phyloP scores from a whole-genome alignment of 108 stramenopile genomes.

The Discostella stelligeroides region DNA sequence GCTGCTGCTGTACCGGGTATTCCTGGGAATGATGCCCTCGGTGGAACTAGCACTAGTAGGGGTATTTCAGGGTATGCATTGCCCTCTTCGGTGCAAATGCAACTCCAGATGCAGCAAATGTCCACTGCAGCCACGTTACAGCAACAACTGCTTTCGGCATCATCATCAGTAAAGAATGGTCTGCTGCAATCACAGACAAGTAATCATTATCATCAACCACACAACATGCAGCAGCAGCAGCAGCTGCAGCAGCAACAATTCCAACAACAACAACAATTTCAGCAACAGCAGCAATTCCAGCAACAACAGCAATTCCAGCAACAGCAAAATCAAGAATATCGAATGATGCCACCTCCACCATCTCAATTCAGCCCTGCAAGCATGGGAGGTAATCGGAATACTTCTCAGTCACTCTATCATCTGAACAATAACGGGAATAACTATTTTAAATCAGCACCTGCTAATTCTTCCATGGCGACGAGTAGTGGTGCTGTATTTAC shows the following conservation, averaged over 20 bases:
- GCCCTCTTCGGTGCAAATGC: conserved; percentile 29
- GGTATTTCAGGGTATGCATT: background rate
- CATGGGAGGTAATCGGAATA: background rate
- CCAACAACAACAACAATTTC: no score
- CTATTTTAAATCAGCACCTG: background rate
- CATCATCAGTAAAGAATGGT: background rate
- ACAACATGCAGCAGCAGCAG: no score
- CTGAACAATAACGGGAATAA: conserved; percentile 2
- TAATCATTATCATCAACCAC: no score
- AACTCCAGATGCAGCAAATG: conserved; percentile 39
- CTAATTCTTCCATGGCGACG: background rate
- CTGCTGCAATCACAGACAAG: conserved; percentile 7
- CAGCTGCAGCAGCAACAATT: no score
- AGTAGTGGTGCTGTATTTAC: background rate
- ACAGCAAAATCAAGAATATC: conserved; percentile 26
- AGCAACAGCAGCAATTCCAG: no score
- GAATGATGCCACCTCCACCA: conserved; percentile 40
- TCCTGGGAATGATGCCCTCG: conserved; percentile 10
- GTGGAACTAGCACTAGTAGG: background rate
- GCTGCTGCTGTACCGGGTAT: conserved; percentile 22
- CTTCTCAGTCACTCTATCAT: background rate
- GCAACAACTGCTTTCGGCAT: conserved; percentile 6
- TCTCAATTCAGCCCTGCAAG: background rate
- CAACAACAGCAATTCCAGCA: conserved; percentile 27
- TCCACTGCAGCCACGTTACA: conserved; percentile 11